These are phyloP conservation scores for Stevia rebaudiana DNA, from an alignment of 140 eudicot genomes.

Conservation along the genomic window DNA sequence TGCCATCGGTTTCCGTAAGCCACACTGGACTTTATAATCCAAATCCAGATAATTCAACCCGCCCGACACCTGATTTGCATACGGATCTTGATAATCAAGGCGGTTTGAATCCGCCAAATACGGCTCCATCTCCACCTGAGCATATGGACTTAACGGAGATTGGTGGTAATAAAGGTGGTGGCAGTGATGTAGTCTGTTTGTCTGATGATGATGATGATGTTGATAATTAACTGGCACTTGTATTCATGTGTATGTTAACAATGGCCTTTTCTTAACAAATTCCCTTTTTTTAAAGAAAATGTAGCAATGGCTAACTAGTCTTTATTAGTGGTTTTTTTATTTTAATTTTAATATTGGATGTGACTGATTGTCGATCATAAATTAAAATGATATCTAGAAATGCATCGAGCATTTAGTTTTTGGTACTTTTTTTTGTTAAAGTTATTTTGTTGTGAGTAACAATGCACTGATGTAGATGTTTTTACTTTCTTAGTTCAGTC, in stretches of 20 bases:
- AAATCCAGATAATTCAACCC: constrained; percentile 13
- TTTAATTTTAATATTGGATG: no score
- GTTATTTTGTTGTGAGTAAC: no score
- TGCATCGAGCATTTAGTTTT: no score
- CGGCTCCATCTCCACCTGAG: constrained; percentile 24
- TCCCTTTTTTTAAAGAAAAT: neutral
- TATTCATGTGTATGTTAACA: neutral
- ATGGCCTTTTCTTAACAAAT: neutral
- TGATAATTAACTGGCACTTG: constrained; percentile 39
- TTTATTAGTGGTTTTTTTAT: neutral
- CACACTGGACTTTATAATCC: constrained; percentile 26
- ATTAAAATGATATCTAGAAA: no score
- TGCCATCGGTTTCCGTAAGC: constrained; percentile 28
- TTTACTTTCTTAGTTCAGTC: no score
- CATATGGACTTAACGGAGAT: constrained; percentile 14
- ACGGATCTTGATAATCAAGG: constrained; percentile 32
- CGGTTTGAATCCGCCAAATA: constrained; percentile 10
- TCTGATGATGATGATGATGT: constrained; percentile 91
- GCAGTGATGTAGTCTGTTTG: constrained; percentile 46
- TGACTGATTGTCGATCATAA: no score
- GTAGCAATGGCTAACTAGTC: constrained; percentile 1
- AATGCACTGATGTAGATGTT: no score
- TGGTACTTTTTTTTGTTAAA: no score
- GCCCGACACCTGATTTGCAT: constrained; percentile 30
- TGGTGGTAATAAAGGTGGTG: constrained; percentile 26